A percentile compares a stretch with the other conserved stretches of the same genome.
These are phyloP conservation scores for Corymbia maculata DNA, from an alignment of 345 rosid genomes.

Conservation along the genomic window DNA sequence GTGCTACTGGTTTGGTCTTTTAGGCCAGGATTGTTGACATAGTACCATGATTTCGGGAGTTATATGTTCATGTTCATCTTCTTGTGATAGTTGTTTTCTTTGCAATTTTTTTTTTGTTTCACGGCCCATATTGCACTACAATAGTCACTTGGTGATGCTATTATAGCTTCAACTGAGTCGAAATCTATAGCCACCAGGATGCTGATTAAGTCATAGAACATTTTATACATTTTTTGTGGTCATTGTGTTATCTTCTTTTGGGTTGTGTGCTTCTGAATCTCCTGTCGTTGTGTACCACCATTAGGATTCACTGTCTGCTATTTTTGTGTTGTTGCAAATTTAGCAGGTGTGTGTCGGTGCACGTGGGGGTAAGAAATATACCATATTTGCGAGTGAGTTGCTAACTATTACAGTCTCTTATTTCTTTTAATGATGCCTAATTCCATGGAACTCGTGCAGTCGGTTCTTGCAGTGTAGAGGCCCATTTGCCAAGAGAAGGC, in stretches of 20 bases:
- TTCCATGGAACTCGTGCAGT: slow-evolving; percentile 26
- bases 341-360: neutral
- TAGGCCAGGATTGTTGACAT: neutral
- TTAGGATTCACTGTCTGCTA: neutral
- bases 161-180: neutral
- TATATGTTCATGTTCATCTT: neutral
- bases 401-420: neutral
- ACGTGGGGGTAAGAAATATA: neutral
- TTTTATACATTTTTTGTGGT: neutral
- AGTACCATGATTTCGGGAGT: neutral
- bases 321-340: neutral
- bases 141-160: neutral
- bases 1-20: neutral
- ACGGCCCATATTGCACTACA: neutral
- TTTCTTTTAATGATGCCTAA: slow-evolving; percentile 4
- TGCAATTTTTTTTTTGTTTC: neutral
- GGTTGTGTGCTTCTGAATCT: neutral
- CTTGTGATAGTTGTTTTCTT: neutral
- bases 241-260: neutral
- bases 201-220: neutral
- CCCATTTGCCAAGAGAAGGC: slow-evolving; percentile 89
- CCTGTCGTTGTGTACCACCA: neutral
- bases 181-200: neutral
- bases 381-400: neutral
- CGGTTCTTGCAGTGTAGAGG: slow-evolving; percentile 91